Evolutionary conservation across 2,329 filamentous ascomycete species (phyloP), one percentile per base, ranked within the genome.

Genomic region (Phaeosphaeria sp.): DNA sequence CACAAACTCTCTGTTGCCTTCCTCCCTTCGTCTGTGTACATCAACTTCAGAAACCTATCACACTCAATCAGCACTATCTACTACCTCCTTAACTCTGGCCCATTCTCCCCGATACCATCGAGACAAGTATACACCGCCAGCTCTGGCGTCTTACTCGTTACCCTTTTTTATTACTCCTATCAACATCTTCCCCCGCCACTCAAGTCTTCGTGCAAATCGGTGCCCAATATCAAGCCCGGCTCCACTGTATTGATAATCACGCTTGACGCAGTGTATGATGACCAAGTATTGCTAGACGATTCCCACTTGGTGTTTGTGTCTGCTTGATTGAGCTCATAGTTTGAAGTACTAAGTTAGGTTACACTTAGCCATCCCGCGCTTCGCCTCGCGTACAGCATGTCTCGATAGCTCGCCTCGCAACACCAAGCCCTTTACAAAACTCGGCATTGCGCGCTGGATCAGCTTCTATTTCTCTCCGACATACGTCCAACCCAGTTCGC

Each of bases 1-100:
- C 56, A 58, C 18, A 58, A 11, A n/a, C 50, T 54, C 21, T 54
- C 56, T 13, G 15, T 50, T 15, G 25, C 42, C 15, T 42, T 22
- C n/a, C 39, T 47, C 2, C 56, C 56, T 36, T 53, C 42, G 22
- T 44, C 36, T 10, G 56, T 58, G 22, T 58, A 52, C 52, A 58
- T 52, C 9, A 54, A 50, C 21, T 54, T 41, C 23, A 47, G 51
- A 44, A 49, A 57, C 21, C 50, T 54, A 17, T 23, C 30, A 36
- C 30, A 36, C 6, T 5, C 25, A 36, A 15, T 36, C 13, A 36
- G 30, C 11, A 11, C 22, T 6, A 21, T 3, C n/a, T n/a, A 62
- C 81, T 79, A 69, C 84, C 79, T 81, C 78, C 3, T 64, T 60
- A 18, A 84, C 78, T 84, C 82, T 44, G 75, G 77, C 0, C 83